phyloP scores from a whole-genome alignment of 2,329 filamentous ascomycete species.

The Nakataea oryzae region DNA sequence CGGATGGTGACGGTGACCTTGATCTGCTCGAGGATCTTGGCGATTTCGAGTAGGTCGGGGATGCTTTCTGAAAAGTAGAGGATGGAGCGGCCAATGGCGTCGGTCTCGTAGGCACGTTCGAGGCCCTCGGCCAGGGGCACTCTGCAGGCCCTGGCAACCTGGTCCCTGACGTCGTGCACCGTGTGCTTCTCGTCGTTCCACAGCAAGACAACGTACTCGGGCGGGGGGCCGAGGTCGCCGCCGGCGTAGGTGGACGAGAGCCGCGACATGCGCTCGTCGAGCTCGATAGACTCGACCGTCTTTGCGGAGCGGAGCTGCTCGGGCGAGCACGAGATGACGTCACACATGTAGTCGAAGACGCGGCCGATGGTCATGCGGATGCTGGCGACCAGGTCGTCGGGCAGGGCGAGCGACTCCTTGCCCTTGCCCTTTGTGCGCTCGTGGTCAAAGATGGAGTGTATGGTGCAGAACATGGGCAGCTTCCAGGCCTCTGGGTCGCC shows the following conservation, averaged over 20 bases:
- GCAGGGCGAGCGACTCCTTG: conserved; percentile 45
- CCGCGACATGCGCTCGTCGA: conserved; percentile 73
- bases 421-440: conserved; percentile 49
- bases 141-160: conserved; percentile 81
- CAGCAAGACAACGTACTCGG: conserved; percentile 74
- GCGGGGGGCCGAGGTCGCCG: conserved; percentile 52
- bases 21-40: conserved; percentile 85
- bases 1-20: conserved; percentile 92
- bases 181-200: conserved; percentile 99
- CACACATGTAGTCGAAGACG: conserved; percentile 88
- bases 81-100: conserved; percentile 79
- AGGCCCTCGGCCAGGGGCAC: conserved; percentile 59
- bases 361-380: conserved; percentile 80
- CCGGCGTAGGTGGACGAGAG: conserved; percentile 67
- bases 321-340: conserved; percentile 94
- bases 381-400: conserved; percentile 63
- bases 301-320: conserved; percentile 87
- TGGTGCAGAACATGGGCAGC: conserved; percentile 79
- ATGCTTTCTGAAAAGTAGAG: conserved; percentile 68
- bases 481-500: conserved; percentile 94
- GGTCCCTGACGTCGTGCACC: conserved; percentile 77
- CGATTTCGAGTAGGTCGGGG: conserved; percentile 62
- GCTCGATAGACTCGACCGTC: conserved; percentile 66
- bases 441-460: conserved; percentile 61
- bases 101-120: conserved; percentile 74